Percentiles rank a stretch among this genome's conserved stretches.
Evolutionary conservation across 805 yeast genomes (phyloP).

Genomic region (Candida succiphila): DNA sequence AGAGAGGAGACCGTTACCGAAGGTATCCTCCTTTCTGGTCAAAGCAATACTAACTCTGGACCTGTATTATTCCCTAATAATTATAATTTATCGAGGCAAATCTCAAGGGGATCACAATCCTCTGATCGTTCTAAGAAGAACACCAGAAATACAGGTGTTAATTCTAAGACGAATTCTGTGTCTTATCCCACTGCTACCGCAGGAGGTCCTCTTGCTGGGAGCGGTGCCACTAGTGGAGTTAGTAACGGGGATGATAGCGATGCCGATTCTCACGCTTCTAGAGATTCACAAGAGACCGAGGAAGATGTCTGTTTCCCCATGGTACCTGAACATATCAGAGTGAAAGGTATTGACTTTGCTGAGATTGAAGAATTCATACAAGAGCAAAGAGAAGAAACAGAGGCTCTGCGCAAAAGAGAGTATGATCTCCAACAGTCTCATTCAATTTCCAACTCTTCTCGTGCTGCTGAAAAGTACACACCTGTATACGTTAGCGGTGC

Average conservation of each 20-base stretch:
- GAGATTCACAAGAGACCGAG: slow-evolving; percentile 84
- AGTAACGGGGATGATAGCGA: slow-evolving; percentile 43
- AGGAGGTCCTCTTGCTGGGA: slow-evolving; percentile 11
- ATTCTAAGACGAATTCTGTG: slow-evolving; percentile 8
- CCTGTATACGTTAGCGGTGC: slow-evolving; percentile 24
- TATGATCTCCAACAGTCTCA: slow-evolving; percentile 22
- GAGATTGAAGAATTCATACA: slow-evolving; percentile 78
- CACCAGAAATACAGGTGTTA: slow-evolving; percentile 5
- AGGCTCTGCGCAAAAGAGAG: slow-evolving; percentile 23
- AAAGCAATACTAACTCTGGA: slow-evolving; percentile 1
- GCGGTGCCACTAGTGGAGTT: too few species aligned
- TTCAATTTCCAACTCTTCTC: slow-evolving; percentile 26
- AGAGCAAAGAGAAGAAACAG: slow-evolving; percentile 44
- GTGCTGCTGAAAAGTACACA: slow-evolving; percentile 55
- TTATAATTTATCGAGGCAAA: slow-evolving; percentile 13
- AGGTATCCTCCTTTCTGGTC: slow-evolving; percentile 19
- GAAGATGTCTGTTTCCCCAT: slow-evolving; percentile 97
- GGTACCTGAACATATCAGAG: slow-evolving; percentile 51
- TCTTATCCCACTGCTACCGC: slow-evolving; percentile 5
- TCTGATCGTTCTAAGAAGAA: slow-evolving; percentile 15
- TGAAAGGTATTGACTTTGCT: slow-evolving; percentile 79
- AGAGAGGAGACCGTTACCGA: slow-evolving; percentile 20
- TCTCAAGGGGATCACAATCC: slow-evolving; percentile 22
- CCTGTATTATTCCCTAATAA: slow-evolving; percentile 4
- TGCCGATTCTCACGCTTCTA: slow-evolving; percentile 61